Base-by-base conservation (phyloP, 2,329 filamentous ascomycete genomes). In the Aspergillus eucalypticola region DNA sequence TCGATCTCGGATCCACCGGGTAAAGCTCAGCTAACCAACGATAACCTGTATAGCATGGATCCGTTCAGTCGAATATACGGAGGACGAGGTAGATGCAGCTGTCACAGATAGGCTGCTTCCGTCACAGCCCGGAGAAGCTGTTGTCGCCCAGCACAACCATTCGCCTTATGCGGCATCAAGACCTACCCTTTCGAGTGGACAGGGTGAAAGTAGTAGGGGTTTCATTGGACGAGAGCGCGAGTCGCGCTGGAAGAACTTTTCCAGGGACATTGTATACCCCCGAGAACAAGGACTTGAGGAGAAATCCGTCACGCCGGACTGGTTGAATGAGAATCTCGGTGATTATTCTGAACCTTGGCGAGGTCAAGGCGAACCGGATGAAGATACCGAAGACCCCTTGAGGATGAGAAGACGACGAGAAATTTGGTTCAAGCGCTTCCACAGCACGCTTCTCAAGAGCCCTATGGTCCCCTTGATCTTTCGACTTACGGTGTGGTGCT, bases 391-490 rank as follows among this genome's bases (percentile, higher is more conserved):
- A 39, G 78, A 79, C 60, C 77, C 76, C 49, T 75, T 82, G 62
- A 78, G 79, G 61, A 80, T 76, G 63, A 83, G 81, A 72, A 73
- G 75, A 21, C 82, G 82, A 66, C 78, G 82, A 53, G 78, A 83
- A 66, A 78, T 79, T 60, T 83, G 82, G 76, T 75, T 83, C 62
- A 85, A 86, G 71, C 84, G 87, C 58, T 76, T 89, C 54, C 89
- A 90, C 82, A 83, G 84, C 56, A 84, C 86, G 39, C 81, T 96
- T 27, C 82, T 96, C 69, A 88, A 88, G 60, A 92, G 93, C 70
- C 90, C 92, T 11, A 88, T 97, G 65, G 90, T 96, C 1, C 95
- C 95, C 2, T 81, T 97, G 57, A 80, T 90, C 13, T 91, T 96
- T 73, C 90, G 95, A 55, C 79, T 96, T 19, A 88, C 86, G 13